A percentile compares a stretch with the other conserved stretches of the same genome.
Evolutionary conservation across 441 rosid species (phyloP).

Genomic region (Arabidopsis hybrid): DNA sequence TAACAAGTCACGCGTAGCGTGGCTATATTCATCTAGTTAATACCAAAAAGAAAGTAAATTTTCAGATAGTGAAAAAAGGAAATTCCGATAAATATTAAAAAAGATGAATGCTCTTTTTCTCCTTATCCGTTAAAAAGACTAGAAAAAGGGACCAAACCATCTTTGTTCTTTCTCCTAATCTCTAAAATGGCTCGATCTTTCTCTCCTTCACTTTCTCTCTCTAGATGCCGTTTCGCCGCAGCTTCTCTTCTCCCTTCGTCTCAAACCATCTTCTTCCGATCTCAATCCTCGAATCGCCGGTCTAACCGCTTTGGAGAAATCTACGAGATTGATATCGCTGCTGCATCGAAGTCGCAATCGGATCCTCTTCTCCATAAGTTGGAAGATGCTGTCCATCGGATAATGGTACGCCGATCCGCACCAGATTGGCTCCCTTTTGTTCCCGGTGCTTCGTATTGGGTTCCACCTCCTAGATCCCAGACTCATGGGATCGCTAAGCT

Average conservation of each 20-base stretch:
- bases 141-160: background rate
- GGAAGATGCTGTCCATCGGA: constrained; percentile 89
- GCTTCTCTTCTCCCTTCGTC: constrained; percentile 42
- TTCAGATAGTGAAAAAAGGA: background rate
- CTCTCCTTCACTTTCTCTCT: constrained; percentile 45
- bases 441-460: constrained; percentile 93
- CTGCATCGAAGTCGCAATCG: constrained; percentile 40
- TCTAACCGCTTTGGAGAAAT: constrained; percentile 41
- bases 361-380: constrained; percentile 77
- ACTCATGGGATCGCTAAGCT: constrained; percentile 69
- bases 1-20: no score
- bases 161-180: constrained; percentile 22
- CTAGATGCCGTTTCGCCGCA: constrained; percentile 34
- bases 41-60: no score
- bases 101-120: background rate
- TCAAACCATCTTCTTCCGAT: constrained; percentile 50
- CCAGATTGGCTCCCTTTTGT: constrained; percentile 96
- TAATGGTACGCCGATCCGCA: constrained; percentile 84
- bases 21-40: no score
- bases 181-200: constrained; percentile 58
- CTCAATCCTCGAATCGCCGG: constrained; percentile 58
- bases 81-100: constrained; percentile 26
- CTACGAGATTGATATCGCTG: constrained; percentile 49
- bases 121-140: constrained; percentile 20
- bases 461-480: constrained; percentile 73